A percentile compares a stretch with the other conserved stretches of the same genome.
Evolutionary conservation across 2,329 filamentous ascomycete species (phyloP).

Genomic region (Trichoderma cornu-damae): DNA sequence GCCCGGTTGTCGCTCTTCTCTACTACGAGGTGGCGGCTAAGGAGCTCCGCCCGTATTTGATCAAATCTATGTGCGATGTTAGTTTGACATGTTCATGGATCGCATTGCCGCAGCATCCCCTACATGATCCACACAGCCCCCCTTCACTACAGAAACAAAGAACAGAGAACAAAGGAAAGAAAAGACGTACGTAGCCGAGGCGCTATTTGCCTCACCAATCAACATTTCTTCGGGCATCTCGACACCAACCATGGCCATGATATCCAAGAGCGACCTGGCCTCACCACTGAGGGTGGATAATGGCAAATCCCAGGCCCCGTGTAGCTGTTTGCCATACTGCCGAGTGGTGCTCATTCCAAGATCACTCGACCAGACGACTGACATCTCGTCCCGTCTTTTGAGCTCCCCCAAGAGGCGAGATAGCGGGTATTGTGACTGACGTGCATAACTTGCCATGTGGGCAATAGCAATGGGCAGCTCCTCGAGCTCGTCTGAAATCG

Average conservation of each 20-base stretch:
- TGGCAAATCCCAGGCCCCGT: not conserved
- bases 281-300: not conserved
- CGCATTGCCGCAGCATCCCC: too few species aligned
- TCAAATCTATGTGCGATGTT: too few species aligned
- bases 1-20: too few species aligned
- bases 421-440: too few species aligned
- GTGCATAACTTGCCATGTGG: not conserved
- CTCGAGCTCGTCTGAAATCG: not conserved
- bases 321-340: not conserved
- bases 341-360: not conserved
- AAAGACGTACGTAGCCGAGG: too few species aligned
- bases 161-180: too few species aligned
- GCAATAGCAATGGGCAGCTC: not conserved
- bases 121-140: too few species aligned
- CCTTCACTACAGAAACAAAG: too few species aligned
- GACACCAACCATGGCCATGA: not conserved
- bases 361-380: too few species aligned
- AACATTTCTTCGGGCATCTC: not conserved
- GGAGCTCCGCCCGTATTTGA: too few species aligned
- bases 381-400: not conserved
- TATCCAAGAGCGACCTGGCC: not conserved
- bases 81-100: too few species aligned
- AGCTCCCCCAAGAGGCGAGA: not conserved
- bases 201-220: not conserved
- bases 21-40: too few species aligned